Percentiles rank a stretch among this genome's conserved stretches.
These are phyloP conservation scores for Beauveria sp. DNA, from an alignment of 2,329 filamentous ascomycete species.

Conservation along the genomic window DNA sequence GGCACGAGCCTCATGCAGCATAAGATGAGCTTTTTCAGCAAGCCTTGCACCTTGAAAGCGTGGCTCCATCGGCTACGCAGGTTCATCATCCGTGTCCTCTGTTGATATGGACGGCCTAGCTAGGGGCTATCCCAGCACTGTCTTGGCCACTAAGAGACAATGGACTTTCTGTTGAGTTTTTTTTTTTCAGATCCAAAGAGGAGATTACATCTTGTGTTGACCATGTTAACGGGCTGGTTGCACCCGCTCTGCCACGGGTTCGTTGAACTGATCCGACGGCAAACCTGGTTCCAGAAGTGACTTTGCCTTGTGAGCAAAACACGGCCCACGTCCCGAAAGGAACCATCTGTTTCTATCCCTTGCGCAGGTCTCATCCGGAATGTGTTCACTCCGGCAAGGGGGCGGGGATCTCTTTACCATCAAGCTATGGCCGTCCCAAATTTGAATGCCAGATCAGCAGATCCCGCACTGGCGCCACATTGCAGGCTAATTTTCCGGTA, in stretches of 20 bases:
- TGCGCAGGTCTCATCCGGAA: constrained; percentile 2
- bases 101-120: neutral
- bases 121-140: neutral
- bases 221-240: neutral
- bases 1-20: neutral
- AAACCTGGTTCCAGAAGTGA: neutral
- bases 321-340: neutral
- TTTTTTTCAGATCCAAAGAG: neutral
- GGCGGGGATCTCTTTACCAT: neutral
- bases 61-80: neutral
- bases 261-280: neutral
- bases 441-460: neutral
- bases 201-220: neutral
- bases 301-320: neutral
- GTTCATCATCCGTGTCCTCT: neutral
- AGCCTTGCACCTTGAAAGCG: neutral
- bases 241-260: neutral
- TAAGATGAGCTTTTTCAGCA: neutral
- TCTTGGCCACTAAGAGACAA: neutral
- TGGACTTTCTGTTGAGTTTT: neutral
- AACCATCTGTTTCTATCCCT: constrained; percentile 5
- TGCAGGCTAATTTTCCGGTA: neutral
- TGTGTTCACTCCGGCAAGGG: neutral
- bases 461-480: neutral
- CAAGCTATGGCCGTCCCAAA: neutral